Percentiles rank a stretch among this genome's conserved stretches.
phyloP scores from a whole-genome alignment of 306 rosid genomes.

The Sicyos baderoa region DNA sequence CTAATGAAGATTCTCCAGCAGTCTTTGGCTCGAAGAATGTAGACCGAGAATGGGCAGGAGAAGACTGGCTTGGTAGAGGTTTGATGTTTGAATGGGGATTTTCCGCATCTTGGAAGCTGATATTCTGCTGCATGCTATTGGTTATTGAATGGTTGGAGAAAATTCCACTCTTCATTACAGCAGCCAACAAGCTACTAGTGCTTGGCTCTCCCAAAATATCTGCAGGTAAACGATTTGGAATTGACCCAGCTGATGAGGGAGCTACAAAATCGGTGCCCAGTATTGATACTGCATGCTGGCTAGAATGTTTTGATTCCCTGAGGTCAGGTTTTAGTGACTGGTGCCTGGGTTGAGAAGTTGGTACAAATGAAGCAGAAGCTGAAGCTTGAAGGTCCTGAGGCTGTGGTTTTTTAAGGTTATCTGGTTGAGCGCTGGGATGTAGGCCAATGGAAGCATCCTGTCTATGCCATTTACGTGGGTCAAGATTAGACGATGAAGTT shows the following conservation, averaged over 20 bases:
- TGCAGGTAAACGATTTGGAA: slow-evolving; percentile 23
- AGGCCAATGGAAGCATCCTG: slow-evolving; percentile 31
- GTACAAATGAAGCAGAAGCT: slow-evolving; percentile 29
- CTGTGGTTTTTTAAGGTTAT: slow-evolving; percentile 37
- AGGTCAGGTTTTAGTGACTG: slow-evolving; percentile 31
- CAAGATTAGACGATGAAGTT: slow-evolving; percentile 26
- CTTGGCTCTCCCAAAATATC: slow-evolving; percentile 47
- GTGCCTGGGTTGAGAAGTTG: slow-evolving; percentile 37
- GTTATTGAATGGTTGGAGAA: slow-evolving; percentile 39
- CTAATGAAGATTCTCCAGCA: slow-evolving; percentile 35
- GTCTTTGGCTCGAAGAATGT: slow-evolving; percentile 30
- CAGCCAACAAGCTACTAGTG: slow-evolving; percentile 59
- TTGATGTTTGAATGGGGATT: slow-evolving; percentile 32
- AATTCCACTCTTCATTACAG: slow-evolving; percentile 66
- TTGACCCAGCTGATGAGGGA: slow-evolving; percentile 22
- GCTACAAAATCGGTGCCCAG: slow-evolving; percentile 25
- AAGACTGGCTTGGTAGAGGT: slow-evolving; percentile 33
- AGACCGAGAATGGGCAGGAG: slow-evolving; percentile 30
- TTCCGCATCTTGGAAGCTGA: slow-evolving; percentile 31
- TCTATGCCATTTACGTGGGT: slow-evolving; percentile 27
- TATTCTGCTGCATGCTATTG: slow-evolving; percentile 34
- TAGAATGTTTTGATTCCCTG: slow-evolving; percentile 33
- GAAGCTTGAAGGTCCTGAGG: slow-evolving; percentile 37
- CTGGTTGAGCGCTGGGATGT: slow-evolving; percentile 28
- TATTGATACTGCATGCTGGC: slow-evolving; percentile 28